A percentile compares a stretch with the other conserved stretches of the same genome.
Evolutionary conservation across 2,329 filamentous ascomycete genomes (phyloP).

Genomic region (Albifimbria verrucaria): DNA sequence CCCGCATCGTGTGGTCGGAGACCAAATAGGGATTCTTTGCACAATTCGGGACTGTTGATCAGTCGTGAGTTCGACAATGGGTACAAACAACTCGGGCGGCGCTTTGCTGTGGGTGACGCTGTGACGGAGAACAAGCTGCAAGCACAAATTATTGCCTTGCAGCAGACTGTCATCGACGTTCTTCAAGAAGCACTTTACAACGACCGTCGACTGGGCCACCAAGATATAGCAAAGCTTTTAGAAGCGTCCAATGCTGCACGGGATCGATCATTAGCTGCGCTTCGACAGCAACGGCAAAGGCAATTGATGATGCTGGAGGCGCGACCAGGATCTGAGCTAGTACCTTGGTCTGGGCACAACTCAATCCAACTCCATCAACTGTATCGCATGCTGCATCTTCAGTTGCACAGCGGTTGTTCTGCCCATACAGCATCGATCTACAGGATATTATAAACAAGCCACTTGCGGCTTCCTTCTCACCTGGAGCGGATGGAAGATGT

Average conservation of each 20-base stretch:
- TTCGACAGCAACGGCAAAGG: constrained; percentile 17
- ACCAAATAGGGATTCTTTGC: constrained; percentile 19
- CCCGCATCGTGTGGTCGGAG: neutral
- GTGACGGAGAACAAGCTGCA: constrained; percentile 21
- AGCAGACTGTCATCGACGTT: constrained; percentile 22
- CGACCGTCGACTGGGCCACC: constrained; percentile 16
- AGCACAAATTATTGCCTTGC: constrained; percentile 19
- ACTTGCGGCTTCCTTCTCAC: constrained; percentile 14
- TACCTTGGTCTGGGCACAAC: neutral
- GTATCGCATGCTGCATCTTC: constrained; percentile 1
- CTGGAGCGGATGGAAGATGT: constrained; percentile 11
- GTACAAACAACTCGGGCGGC: constrained; percentile 15
- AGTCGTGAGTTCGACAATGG: constrained; percentile 20
- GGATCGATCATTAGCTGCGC: constrained; percentile 15
- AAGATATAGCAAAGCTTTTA: constrained; percentile 18
- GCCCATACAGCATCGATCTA: constrained; percentile 18
- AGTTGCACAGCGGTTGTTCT: constrained; percentile 14
- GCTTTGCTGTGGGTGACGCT: constrained; percentile 19
- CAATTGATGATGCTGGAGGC: constrained; percentile 10
- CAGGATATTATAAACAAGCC: constrained; percentile 11
- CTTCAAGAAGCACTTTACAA: constrained; percentile 17
- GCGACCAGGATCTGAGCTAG: neutral
- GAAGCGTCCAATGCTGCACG: constrained; percentile 19
- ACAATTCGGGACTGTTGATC: constrained; percentile 17
- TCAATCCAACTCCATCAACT: neutral